Evolutionary conservation across 2,329 filamentous ascomycete species (phyloP), one percentile per base, ranked within the genome.

Genomic region (Aspergillus sergii): DNA sequence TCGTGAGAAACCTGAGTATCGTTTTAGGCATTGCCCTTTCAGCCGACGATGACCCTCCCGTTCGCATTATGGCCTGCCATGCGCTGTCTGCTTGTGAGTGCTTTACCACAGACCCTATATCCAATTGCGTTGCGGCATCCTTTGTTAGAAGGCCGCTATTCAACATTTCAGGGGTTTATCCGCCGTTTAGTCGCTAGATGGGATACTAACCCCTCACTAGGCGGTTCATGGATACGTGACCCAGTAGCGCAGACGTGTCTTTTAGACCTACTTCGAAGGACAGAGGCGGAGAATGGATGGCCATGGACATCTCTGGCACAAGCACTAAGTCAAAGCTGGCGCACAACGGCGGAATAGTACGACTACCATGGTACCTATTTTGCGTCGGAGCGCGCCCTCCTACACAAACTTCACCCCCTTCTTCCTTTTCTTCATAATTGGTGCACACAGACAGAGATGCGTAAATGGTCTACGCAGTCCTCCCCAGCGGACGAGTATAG

Each of bases 11-110:
- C n/a, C 65, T 77, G 1, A 66, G 69, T 21, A 70, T 73, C 36
- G 64, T 77, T 12, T 76, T 76, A 34, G 75, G 75, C 36, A 76
- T 77, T 36, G 73, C 73, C 16, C 65, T 75, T 2, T 76, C 75
- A 3, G 69, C 69, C 3, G 75, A 76, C 28, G 72, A 76, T 45
- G 73, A 76, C 30, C 72, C 72, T n/a, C 70, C 73, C 1, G 60
- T 74, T 26, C 73, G 73, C 32, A 71, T 74, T 30, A 75, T 75
- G 67, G 74, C 75, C 32, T 74, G 74, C 51, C 72, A 77, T 57
- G 73, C 73, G 19, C 65, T 77, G 6, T 73, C 71, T 67, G 73
- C 72, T 34, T 77, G 75, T 75, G 66, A 56, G 72, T 64, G 19
- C 14, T 34, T 41, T 12, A 51, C 28, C 23, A 34, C 50, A 45